These are phyloP conservation scores for Fraxinus xanthoxyloides DNA, from an alignment of 305 asterid species.

Conservation along the genomic window DNA sequence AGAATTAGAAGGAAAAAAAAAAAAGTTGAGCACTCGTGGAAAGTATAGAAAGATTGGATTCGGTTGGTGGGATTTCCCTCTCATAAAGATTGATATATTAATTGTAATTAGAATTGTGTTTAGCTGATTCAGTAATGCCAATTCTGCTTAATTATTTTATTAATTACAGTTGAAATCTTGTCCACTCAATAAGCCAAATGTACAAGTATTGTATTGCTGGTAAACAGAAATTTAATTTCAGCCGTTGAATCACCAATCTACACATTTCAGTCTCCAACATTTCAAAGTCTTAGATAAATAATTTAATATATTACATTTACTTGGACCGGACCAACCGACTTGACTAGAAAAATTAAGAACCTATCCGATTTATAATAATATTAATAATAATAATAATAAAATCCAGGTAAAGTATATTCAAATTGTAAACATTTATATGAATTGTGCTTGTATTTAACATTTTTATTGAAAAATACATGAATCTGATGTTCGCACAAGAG, in stretches of 20 bases:
- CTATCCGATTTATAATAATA: not conserved
- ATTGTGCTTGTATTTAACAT: not conserved
- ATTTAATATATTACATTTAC: too few species aligned
- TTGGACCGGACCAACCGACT: not conserved
- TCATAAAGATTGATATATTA: constrained; percentile 29
- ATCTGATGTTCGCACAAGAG: not conserved
- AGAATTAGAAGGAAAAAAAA: not conserved
- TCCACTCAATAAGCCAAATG: too few species aligned
- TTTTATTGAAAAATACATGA: not conserved
- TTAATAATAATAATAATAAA: too few species aligned
- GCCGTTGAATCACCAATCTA: too few species aligned
- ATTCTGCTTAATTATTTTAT: too few species aligned
- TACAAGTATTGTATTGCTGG: too few species aligned
- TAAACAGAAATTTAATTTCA: too few species aligned
- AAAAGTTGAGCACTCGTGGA: not conserved
- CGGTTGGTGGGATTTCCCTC: constrained; percentile 35
- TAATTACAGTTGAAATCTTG: too few species aligned
- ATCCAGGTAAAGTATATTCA: too few species aligned
- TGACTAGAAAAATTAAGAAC: too few species aligned
- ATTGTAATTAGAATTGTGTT: constrained; percentile 4
- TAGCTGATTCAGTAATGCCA: not conserved
- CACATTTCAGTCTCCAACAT: not conserved
- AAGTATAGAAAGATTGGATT: constrained; percentile 25
- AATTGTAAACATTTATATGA: not conserved
- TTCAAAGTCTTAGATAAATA: not conserved